These are phyloP conservation scores for Lasiosphaeria hispida DNA, from an alignment of 495 filamentous ascomycete species.

Conservation along the genomic window DNA sequence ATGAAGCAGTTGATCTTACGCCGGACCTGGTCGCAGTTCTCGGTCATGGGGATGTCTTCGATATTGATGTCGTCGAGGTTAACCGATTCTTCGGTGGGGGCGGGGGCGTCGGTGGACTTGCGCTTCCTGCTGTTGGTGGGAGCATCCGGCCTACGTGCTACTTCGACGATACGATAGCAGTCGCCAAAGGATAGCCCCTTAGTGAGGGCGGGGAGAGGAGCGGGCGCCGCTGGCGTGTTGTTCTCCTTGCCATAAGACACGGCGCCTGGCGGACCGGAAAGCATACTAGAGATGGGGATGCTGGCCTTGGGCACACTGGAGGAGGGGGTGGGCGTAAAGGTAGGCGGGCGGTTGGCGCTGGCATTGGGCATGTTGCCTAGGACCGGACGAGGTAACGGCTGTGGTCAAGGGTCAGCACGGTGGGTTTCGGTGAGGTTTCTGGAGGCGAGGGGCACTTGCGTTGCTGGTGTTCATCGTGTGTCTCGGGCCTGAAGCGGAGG, in stretches of 20 bases:
- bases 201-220: neutral
- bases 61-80: constrained; percentile 24
- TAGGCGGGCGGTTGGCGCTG: neutral
- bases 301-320: neutral
- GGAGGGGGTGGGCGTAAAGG: neutral
- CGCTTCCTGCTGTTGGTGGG: constrained; percentile 30
- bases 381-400: neutral
- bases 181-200: neutral
- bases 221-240: neutral
- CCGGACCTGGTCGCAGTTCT: constrained; percentile 40
- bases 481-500: neutral
- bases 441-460: neutral
- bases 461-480: neutral
- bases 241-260: constrained; percentile 2
- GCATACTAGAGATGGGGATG: constrained; percentile 10
- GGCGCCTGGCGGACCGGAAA: neutral
- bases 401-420: neutral
- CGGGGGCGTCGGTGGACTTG: constrained; percentile 27
- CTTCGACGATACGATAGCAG: too few relatives aligned
- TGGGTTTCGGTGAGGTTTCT: neutral
- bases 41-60: constrained; percentile 20
- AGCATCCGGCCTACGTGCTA: too few relatives aligned
- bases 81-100: constrained; percentile 20
- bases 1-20: constrained; percentile 44
- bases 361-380: neutral